These are phyloP conservation scores for Ailanthus altissimus DNA, from an alignment of 345 rosid genomes.

Conservation along the genomic window DNA sequence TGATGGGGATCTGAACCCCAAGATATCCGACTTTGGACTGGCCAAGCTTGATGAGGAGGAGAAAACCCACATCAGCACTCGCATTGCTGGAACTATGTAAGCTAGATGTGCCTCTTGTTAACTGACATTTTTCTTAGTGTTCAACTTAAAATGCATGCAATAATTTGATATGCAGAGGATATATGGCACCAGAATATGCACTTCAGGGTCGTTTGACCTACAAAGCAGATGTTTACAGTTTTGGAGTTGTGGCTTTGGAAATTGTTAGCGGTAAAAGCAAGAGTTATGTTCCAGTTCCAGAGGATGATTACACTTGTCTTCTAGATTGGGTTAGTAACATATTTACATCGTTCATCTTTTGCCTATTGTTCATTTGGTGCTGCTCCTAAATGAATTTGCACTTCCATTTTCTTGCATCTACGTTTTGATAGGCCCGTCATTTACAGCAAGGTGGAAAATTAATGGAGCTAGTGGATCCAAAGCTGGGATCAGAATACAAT, in stretches of 20 bases:
- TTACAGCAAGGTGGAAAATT: constrained; percentile 38
- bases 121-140: not conserved
- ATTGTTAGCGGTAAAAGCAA: constrained; percentile 45
- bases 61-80: constrained; percentile 49
- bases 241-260: constrained; percentile 53
- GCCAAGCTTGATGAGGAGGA: constrained; percentile 57
- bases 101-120: not conserved
- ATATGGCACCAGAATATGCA: constrained; percentile 65
- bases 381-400: constrained; percentile 7
- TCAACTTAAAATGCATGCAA: not conserved
- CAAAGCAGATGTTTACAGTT: constrained; percentile 63
- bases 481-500: constrained; percentile 34
- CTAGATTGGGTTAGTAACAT: constrained; percentile 47
- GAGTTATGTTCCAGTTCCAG: constrained; percentile 29
- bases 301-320: constrained; percentile 35
- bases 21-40: constrained; percentile 59
- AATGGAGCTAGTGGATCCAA: constrained; percentile 42
- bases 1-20: constrained; percentile 48
- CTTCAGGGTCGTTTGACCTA: constrained; percentile 48
- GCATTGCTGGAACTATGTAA: constrained; percentile 61
- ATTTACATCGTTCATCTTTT: not conserved
- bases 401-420: not conserved
- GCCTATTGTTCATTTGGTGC: not conserved
- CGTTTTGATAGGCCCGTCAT: constrained; percentile 36
- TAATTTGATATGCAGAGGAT: constrained; percentile 38